These are phyloP conservation scores for Irpex rosettiformis DNA, from an alignment of 1,284 basidiomycete genomes.

Conservation along the genomic window DNA sequence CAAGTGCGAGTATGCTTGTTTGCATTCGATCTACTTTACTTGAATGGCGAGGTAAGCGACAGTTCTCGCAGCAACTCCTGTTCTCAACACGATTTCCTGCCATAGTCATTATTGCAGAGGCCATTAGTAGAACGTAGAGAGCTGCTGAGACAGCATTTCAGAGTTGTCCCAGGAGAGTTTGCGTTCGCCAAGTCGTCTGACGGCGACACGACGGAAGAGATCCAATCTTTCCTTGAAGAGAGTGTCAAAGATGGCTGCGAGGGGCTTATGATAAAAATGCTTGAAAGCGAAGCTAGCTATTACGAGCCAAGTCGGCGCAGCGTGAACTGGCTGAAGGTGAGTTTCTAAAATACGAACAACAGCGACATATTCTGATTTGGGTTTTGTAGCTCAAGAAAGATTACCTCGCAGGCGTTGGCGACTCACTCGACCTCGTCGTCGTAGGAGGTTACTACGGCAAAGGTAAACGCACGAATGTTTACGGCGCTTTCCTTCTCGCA, in stretches of 20 bases:
- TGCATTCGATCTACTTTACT: slow-evolving; percentile 91
- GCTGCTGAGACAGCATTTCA: slow-evolving; percentile 79
- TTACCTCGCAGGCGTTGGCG: slow-evolving; percentile 95
- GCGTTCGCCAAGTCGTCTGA: slow-evolving; percentile 92
- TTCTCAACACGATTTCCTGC: too few species aligned
- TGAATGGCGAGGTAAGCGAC: slow-evolving; percentile 85
- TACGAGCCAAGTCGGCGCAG: slow-evolving; percentile 95
- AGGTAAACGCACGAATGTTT: slow-evolving; percentile 95
- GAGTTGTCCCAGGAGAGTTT: slow-evolving; percentile 85
- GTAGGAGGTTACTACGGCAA: slow-evolving; percentile 97
- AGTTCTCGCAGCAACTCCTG: neutral
- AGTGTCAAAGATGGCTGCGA: slow-evolving; percentile 98
- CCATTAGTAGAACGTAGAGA: slow-evolving; percentile 73
- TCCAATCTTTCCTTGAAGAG: slow-evolving; percentile 92
- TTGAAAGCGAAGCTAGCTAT: slow-evolving; percentile 85
- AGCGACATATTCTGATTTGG: neutral
- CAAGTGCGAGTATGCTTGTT: slow-evolving; percentile 95
- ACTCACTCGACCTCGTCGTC: slow-evolving; percentile 96
- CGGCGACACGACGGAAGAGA: slow-evolving; percentile 88
- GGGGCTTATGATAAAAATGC: slow-evolving; percentile 99
- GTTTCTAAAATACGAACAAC: slow-evolving; percentile 10
- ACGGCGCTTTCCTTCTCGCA: slow-evolving; percentile 93
- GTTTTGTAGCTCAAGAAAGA: slow-evolving; percentile 87
- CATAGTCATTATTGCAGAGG: slow-evolving; percentile 65
- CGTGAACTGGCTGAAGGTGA: slow-evolving; percentile 97